A percentile compares a stretch with the other conserved stretches of the same genome.
phyloP scores from a whole-genome alignment of 228 moss, liverwort and hornwort species.

The Sphagnum magellanicum region DNA sequence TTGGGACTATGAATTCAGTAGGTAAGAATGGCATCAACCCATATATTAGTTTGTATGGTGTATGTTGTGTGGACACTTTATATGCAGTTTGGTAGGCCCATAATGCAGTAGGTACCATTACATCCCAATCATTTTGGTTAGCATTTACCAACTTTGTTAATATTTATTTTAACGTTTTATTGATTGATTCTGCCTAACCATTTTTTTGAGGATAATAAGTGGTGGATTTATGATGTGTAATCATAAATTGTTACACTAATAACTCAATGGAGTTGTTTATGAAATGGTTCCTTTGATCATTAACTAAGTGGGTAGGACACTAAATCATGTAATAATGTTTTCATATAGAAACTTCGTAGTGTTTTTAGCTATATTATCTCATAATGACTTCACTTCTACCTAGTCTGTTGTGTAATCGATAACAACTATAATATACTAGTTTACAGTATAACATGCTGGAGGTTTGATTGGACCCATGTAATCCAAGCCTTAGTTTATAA shows the following conservation, averaged over 20 bases:
- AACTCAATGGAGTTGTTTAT: not conserved
- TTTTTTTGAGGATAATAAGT: not conserved
- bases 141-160: not conserved
- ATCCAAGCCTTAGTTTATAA: too few species aligned
- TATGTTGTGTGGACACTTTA: not conserved
- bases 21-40: not conserved
- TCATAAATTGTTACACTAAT: not conserved
- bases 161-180: not conserved
- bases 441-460: too few species aligned
- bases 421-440: too few species aligned
- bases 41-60: not conserved
- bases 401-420: too few species aligned
- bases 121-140: not conserved
- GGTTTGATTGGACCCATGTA: too few species aligned
- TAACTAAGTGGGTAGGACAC: not conserved
- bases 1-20: too few species aligned
- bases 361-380: not conserved
- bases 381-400: not conserved
- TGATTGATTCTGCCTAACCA: not conserved
- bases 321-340: not conserved
- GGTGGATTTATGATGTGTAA: not conserved
- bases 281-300: not conserved
- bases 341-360: too few species aligned
- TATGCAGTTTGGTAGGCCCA: constrained; percentile 4
- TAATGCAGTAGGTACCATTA: not conserved